These are phyloP conservation scores for Paracoccidioides lutzii DNA, from an alignment of 2,329 filamentous ascomycete genomes.

Conservation along the genomic window DNA sequence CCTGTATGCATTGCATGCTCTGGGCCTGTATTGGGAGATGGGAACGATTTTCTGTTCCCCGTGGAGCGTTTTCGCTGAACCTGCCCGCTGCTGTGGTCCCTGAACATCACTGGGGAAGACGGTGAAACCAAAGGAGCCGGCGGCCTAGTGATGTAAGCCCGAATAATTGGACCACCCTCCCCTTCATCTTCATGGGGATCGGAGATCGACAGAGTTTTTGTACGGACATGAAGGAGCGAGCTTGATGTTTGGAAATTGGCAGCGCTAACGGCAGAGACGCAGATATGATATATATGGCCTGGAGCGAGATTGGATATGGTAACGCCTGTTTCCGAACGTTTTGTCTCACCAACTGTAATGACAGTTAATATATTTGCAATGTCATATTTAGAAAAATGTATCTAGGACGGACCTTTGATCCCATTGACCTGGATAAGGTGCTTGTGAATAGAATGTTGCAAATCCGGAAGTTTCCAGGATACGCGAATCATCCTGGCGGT, in stretches of 20 bases:
- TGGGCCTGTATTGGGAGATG: slow-evolving; percentile 41
- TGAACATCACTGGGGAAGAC: slow-evolving; percentile 45
- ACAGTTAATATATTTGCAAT: slow-evolving; percentile 9
- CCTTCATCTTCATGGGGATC: slow-evolving; percentile 24
- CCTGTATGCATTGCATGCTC: slow-evolving; percentile 29
- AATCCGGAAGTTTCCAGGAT: slow-evolving; percentile 71
- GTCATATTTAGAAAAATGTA: slow-evolving; percentile 1
- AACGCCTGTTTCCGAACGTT: slow-evolving; percentile 70
- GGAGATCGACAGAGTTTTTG: slow-evolving; percentile 40
- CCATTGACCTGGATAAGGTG: slow-evolving; percentile 92
- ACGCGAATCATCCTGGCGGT: slow-evolving; percentile 75
- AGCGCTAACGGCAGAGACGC: slow-evolving; percentile 79
- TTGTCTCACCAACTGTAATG: slow-evolving; percentile 64
- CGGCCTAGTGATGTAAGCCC: slow-evolving; percentile 41
- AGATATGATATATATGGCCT: slow-evolving; percentile 81
- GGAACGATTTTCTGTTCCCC: slow-evolving; percentile 57
- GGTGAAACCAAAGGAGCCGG: slow-evolving; percentile 46
- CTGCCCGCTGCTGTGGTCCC: slow-evolving; percentile 51
- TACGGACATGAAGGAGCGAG: slow-evolving; percentile 69
- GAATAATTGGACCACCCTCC: slow-evolving; percentile 32
- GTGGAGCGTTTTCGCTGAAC: slow-evolving; percentile 50
- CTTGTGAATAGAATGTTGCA: slow-evolving; percentile 58
- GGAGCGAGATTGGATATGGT: slow-evolving; percentile 80
- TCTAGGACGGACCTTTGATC: slow-evolving; percentile 52
- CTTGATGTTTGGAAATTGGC: slow-evolving; percentile 91